A percentile compares a stretch with the other conserved stretches of the same genome.
Conservation (phyloP, 2,329 filamentous ascomycete species). For the Nemania sp. region DNA sequence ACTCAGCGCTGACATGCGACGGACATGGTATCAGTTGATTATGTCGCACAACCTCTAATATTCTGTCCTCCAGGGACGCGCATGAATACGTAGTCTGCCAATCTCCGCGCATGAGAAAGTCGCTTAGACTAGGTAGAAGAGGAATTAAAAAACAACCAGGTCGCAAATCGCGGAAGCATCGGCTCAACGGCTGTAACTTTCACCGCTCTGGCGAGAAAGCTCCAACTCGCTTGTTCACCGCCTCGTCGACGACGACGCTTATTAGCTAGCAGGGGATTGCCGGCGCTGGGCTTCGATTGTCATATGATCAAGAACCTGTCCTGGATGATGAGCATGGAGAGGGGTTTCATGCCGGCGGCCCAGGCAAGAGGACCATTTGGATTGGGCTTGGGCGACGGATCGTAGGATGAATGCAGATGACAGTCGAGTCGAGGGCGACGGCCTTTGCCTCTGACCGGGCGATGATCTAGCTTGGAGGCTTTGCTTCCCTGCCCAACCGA, state of each 20-base stretch:
- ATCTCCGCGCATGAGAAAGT: no score
- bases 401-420: no score
- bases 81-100: no score
- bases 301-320: constrained; percentile 11
- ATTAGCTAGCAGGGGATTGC: background rate
- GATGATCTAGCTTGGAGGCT: constrained; percentile 10
- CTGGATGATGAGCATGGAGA: constrained; percentile 5
- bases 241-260: background rate
- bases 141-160: background rate
- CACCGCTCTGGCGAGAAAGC: background rate
- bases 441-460: background rate
- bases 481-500: constrained; percentile 16
- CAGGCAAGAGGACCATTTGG: background rate
- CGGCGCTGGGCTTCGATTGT: constrained; percentile 5
- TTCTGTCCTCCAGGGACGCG: no score
- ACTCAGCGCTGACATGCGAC: background rate
- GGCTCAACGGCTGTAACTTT: background rate
- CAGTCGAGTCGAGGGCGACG: background rate
- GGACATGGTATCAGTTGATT: background rate
- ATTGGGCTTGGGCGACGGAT: background rate
- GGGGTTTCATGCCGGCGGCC: background rate
- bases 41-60: background rate
- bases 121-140: no score
- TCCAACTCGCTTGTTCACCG: constrained; percentile 10
- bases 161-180: background rate